These are phyloP conservation scores for Xanthoconium purpureum DNA, from an alignment of 768 basidiomycete species.

Conservation along the genomic window DNA sequence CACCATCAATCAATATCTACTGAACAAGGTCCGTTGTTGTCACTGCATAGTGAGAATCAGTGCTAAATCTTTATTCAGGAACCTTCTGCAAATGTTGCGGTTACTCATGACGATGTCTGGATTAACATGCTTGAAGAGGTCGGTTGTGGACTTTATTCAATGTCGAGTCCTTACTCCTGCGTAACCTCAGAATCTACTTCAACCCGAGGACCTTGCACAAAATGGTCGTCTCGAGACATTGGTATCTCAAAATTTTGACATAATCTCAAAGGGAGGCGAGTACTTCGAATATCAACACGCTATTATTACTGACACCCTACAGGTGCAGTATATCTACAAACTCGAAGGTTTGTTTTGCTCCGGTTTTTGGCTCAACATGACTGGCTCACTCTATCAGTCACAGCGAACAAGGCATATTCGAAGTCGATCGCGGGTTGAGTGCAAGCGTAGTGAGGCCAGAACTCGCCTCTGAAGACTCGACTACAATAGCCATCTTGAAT, in stretches of 20 bases:
- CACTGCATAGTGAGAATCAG: neutral
- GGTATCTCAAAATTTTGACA: too few relatives aligned
- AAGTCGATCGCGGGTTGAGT: neutral
- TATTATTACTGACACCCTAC: too few relatives aligned
- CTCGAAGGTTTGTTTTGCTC: constrained; percentile 3
- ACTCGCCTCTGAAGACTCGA: too few relatives aligned
- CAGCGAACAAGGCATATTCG: neutral
- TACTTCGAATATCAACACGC: too few relatives aligned
- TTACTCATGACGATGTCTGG: constrained; percentile 8
- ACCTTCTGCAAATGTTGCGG: neutral
- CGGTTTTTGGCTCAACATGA: neutral
- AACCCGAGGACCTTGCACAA: neutral
- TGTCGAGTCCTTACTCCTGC: neutral
- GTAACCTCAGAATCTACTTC: neutral
- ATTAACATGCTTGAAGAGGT: constrained; percentile 7
- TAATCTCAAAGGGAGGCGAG: too few relatives aligned
- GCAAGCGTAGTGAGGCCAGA: too few relatives aligned
- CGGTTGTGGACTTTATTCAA: neutral
- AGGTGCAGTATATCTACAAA: constrained; percentile 3
- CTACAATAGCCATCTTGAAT: neutral
- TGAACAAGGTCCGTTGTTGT: neutral
- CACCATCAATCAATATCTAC: constrained; percentile 7
- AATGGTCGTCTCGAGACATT: too few relatives aligned
- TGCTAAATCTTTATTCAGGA: neutral
- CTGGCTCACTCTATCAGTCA: neutral